These are phyloP conservation scores for Boletus insuetus DNA, from an alignment of 768 basidiomycete genomes.

Conservation along the genomic window DNA sequence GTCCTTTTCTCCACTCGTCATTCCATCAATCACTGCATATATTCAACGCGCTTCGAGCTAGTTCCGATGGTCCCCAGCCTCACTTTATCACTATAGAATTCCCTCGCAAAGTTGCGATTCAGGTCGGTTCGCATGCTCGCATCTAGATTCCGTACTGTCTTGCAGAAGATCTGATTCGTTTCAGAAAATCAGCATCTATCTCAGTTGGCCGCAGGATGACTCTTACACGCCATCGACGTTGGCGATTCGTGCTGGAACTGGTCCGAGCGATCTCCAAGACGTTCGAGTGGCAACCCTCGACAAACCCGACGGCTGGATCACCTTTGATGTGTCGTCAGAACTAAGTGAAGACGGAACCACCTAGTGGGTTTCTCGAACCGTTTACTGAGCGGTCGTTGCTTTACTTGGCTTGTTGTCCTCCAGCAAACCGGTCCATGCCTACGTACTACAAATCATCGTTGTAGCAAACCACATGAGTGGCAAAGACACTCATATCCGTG, in stretches of 20 bases:
- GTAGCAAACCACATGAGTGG: conserved; percentile 96
- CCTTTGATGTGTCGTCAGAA: conserved; percentile 80
- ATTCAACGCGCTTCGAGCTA: conserved; percentile 26
- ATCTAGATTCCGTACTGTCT: background rate
- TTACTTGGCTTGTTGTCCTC: background rate
- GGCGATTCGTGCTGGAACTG: conserved; percentile 88
- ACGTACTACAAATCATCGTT: conserved; percentile 87
- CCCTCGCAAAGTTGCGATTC: conserved; percentile 82
- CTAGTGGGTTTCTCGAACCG: conserved; percentile 49
- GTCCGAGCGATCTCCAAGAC: conserved; percentile 89
- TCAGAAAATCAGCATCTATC: conserved; percentile 84
- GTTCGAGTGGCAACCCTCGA: conserved; percentile 80
- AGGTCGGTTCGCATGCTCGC: conserved; percentile 48
- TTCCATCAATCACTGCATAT: background rate
- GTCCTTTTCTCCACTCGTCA: conserved; percentile 29
- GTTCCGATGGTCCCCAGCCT: conserved; percentile 94
- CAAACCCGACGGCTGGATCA: conserved; percentile 94
- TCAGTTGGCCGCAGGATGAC: conserved; percentile 83
- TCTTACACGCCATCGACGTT: conserved; percentile 96
- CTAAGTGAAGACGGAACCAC: conserved; percentile 76
- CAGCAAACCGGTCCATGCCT: conserved; percentile 86
- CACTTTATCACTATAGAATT: conserved; percentile 96
- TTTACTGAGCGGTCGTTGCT: background rate
- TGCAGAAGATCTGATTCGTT: background rate
- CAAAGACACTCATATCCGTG: conserved; percentile 97